Percentiles rank a stretch among this genome's conserved stretches.
These are phyloP conservation scores for Boletus rufocinnamomeus DNA, from an alignment of 768 basidiomycete genomes.

Conservation along the genomic window DNA sequence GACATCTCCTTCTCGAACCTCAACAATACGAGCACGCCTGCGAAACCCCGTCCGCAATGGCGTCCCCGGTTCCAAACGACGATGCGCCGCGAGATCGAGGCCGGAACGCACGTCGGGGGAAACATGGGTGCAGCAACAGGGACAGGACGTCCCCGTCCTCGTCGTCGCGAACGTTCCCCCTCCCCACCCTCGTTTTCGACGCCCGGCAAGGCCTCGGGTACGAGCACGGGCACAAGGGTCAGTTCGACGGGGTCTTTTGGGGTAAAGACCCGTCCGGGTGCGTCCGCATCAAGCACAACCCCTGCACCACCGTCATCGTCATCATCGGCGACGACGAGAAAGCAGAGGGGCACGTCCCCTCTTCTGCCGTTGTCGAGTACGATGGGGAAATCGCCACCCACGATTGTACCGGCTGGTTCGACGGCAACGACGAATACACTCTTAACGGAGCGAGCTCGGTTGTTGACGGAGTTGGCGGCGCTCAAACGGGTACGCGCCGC, in stretches of 20 bases:
- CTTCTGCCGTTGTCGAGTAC: background rate
- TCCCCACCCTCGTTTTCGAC: conserved; percentile 8
- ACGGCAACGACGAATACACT: conserved; percentile 49
- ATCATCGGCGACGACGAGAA: background rate
- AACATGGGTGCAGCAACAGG: background rate
- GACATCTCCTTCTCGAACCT: conserved; percentile 28
- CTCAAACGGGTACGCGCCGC: conserved; percentile 34
- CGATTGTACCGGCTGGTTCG: conserved; percentile 25
- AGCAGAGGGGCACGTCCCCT: background rate
- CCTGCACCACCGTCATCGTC: background rate
- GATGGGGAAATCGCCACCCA: background rate
- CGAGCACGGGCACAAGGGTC: background rate
- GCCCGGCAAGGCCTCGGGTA: background rate
- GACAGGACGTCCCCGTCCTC: background rate
- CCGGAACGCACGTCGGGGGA: background rate
- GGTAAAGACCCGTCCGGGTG: background rate
- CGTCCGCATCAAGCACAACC: background rate
- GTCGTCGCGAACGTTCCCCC: conserved; percentile 8
- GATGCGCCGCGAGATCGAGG: background rate
- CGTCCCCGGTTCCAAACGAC: conserved; percentile 2
- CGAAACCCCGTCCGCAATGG: conserved; percentile 20
- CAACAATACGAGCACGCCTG: conserved; percentile 33
- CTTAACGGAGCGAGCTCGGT: conserved; percentile 56
- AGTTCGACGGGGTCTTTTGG: background rate
- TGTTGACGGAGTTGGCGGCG: conserved; percentile 56